These are phyloP conservation scores for Colletotrichum navitas DNA, from an alignment of 2,329 filamentous ascomycete genomes.

Conservation along the genomic window DNA sequence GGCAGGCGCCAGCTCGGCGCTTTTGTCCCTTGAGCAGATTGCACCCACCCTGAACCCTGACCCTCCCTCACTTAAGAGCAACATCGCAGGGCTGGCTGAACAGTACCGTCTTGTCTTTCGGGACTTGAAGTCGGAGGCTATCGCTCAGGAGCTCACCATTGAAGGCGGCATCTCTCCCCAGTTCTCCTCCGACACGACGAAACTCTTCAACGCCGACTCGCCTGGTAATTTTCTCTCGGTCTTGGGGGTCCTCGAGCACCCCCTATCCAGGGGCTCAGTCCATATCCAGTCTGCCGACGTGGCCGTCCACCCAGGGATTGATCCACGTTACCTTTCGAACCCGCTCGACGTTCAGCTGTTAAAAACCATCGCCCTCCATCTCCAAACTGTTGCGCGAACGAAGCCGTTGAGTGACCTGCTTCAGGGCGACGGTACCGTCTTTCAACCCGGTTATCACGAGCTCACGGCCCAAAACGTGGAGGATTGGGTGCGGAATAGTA, in stretches of 20 bases:
- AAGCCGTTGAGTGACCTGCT: slow-evolving; percentile 34
- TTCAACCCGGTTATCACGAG: slow-evolving; percentile 33
- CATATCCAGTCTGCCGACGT: slow-evolving; percentile 34
- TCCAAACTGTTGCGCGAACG: slow-evolving; percentile 26
- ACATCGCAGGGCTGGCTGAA: background rate
- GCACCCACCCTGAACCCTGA: background rate
- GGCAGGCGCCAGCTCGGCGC: slow-evolving; percentile 32
- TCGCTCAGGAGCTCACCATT: slow-evolving; percentile 31
- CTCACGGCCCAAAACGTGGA: slow-evolving; percentile 30
- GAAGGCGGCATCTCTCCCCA: slow-evolving; percentile 39
- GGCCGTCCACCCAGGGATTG: slow-evolving; percentile 16
- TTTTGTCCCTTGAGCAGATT: slow-evolving; percentile 33
- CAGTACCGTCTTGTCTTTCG: slow-evolving; percentile 31
- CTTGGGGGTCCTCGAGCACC: slow-evolving; percentile 37
- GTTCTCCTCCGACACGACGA: slow-evolving; percentile 33
- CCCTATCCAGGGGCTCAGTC: slow-evolving; percentile 32
- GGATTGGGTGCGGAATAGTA: slow-evolving; percentile 16
- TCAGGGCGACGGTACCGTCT: slow-evolving; percentile 16
- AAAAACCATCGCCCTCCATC: slow-evolving; percentile 25
- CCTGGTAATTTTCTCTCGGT: slow-evolving; percentile 31
- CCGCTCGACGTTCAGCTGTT: slow-evolving; percentile 32
- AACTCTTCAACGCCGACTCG: slow-evolving; percentile 29
- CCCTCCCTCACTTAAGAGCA: background rate
- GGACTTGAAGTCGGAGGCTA: slow-evolving; percentile 18
- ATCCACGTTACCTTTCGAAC: slow-evolving; percentile 37